phyloP scores from a whole-genome alignment of 345 rosid genomes.

The Aegle marmelos region DNA sequence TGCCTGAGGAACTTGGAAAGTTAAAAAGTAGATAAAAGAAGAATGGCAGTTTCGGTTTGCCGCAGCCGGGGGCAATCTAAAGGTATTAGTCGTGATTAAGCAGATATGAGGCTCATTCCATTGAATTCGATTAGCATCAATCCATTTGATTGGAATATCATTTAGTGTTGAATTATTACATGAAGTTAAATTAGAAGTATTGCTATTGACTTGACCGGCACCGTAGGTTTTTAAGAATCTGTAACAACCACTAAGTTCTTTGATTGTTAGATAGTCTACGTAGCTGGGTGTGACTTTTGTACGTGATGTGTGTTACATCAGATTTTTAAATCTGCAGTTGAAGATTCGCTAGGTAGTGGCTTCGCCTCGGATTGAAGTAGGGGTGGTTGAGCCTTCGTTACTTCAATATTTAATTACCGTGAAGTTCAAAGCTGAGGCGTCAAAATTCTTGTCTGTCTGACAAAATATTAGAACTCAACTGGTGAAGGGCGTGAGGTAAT shows the following conservation, averaged over 20 bases:
- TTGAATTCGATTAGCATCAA: conserved; percentile 10
- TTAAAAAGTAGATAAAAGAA: neutral
- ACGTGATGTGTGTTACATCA: too few relatives aligned
- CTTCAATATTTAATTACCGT: neutral
- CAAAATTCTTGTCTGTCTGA: neutral
- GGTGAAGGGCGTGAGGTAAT: neutral
- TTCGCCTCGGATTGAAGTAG: neutral
- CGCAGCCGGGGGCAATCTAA: neutral
- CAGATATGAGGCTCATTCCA: neutral
- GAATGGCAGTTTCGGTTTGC: conserved; percentile 1
- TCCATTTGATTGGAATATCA: neutral
- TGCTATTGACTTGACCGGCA: too few relatives aligned
- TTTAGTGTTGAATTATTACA: neutral
- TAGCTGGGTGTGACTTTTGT: neutral
- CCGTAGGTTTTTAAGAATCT: too few relatives aligned
- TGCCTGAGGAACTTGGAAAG: neutral
- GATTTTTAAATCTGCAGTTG: neutral
- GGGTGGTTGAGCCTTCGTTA: neutral
- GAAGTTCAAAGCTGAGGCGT: too few relatives aligned
- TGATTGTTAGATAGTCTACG: too few relatives aligned
- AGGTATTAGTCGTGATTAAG: neutral
- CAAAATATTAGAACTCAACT: neutral
- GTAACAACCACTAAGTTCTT: too few relatives aligned
- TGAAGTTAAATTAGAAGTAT: too few relatives aligned
- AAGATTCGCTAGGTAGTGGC: neutral